Base-by-base conservation (phyloP, 208 protist species). In the Endotrypanum monterogeii region DNA sequence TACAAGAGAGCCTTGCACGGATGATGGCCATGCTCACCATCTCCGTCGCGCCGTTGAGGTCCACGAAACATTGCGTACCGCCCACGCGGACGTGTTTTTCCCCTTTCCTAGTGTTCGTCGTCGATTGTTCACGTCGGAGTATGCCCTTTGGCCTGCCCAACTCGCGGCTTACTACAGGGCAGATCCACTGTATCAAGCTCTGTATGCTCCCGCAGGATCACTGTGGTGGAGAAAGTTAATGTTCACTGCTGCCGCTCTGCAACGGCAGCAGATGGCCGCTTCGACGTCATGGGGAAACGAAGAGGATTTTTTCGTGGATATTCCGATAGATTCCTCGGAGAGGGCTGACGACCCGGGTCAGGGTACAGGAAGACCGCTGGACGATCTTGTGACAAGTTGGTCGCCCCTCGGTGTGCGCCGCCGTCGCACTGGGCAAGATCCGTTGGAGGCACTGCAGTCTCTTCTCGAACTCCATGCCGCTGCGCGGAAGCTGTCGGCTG, bases 71-170 rank as follows among this genome's bases (percentile, higher is more conserved):
- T 55, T 81, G 61, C 61, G 73, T 32, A 74, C 79, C 25, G 90
- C 66, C 18, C 90, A 97, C 73, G 71, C 71, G 30, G 92, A 97
- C 66, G 83, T 88, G 51, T 94, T 92, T 62, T 89, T 97, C 46
- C 92, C 92, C 3, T 97, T 97, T 51, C 78, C 77, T 12, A 80
- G 79, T 11, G 86, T 89, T 30, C 85, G 84, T 18, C 76, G 90
- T 4, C 89, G 90, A 14, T 90, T 83, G 88, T 94, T 93, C 69
- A 77, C 69, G 30, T 89, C 85, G 0, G 88, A 94, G 74, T 93
- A 94, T 67, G 79, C 83, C 5, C 58, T 92, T 28, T 77, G 63
- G 0, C 84, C 89, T 14, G 46, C 67, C n/a, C 76, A 93, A 76
- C 66, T 94, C 32, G 78, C 57, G 14, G 83, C 85, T 23, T 44